Base-by-base conservation (phyloP, 1,284 basidiomycete genomes). In the Ganoderma sinense region DNA sequence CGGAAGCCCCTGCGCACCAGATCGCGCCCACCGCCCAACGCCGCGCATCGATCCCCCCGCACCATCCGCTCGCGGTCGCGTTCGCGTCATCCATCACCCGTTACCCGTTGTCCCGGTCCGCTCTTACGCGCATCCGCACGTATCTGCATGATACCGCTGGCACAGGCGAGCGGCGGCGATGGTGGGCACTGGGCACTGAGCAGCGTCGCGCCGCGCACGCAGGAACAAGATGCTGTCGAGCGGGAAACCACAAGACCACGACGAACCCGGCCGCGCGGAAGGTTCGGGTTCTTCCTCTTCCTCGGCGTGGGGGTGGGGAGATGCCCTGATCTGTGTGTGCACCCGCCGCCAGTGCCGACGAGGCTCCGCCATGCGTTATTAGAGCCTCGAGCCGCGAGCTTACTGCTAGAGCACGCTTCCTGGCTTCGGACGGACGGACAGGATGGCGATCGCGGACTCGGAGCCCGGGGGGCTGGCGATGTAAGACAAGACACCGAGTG, bases 401-500 rank as follows among this genome's bases (percentile, higher is more conserved):
- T 36, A 48, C 10, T 14, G 14, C 41, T 51, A 51, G 48, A 51
- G 23, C 48, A 20, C 20, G 48, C 48, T 51, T 51, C 48, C 48
- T 51, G 48, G 23, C 23, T 26, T 51, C 23, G 48, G 23, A 23
- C 48, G 11, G 36, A 36, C 36, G 48, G 48, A n/a, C n/a, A n/a
- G n/a, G n/a, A 51, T 51, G 11, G 23, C 48, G 13, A 26, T 51
- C 23, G 48, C 14, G 23, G 43, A 20, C 23, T n/a, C 14, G 23
- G 36, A 36, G 36, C 36, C 36, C 36, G 36, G 10, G 36, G 36
- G 6, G 10, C 48, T 48, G 7, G 45, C 45, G n/a, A 48, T 41
- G 41, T n/a, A n/a, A n/a, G n/a, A n/a, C 51, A 55, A 55, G 53
- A 56, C 53, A 33, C 29, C 53, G 53, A 56, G 53, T 29, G 29